A percentile compares a stretch with the other conserved stretches of the same genome.
Evolutionary conservation across 768 basidiomycete species (phyloP).

Genomic region (Psilocybe cyanescens): DNA sequence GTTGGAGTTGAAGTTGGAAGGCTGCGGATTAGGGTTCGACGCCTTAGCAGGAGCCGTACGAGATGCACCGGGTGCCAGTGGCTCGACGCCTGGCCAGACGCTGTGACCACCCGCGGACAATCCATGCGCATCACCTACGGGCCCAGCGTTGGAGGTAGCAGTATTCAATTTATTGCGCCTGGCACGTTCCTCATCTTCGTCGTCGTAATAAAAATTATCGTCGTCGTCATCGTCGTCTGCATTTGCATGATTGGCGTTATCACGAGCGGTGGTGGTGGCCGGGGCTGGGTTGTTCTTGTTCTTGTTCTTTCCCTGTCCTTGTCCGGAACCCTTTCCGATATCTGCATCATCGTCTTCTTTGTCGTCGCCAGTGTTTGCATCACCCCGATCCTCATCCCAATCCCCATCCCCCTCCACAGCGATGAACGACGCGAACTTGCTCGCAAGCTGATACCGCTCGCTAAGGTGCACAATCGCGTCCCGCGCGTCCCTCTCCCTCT

Average conservation of each 20-base stretch:
- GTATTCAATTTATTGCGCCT: no score
- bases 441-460: constrained; percentile 10
- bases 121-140: no score
- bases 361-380: neutral
- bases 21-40: no score
- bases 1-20: no score
- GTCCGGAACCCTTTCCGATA: neutral
- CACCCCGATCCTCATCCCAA: neutral
- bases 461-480: constrained; percentile 4
- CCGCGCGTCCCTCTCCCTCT: constrained; percentile 2
- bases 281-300: no score
- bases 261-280: no score
- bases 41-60: no score
- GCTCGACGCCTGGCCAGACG: no score
- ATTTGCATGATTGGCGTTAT: neutral
- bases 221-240: constrained; percentile 1
- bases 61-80: no score
- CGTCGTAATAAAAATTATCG: neutral
- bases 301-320: no score
- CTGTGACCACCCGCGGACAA: no score
- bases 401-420: constrained; percentile 4
- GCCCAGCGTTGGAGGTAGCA: no score
- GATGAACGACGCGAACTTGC: constrained; percentile 9
- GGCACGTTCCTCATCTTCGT: neutral
- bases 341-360: neutral